Conservation (phyloP, 208 protist species). For the Crithidia expoeki region DNA sequence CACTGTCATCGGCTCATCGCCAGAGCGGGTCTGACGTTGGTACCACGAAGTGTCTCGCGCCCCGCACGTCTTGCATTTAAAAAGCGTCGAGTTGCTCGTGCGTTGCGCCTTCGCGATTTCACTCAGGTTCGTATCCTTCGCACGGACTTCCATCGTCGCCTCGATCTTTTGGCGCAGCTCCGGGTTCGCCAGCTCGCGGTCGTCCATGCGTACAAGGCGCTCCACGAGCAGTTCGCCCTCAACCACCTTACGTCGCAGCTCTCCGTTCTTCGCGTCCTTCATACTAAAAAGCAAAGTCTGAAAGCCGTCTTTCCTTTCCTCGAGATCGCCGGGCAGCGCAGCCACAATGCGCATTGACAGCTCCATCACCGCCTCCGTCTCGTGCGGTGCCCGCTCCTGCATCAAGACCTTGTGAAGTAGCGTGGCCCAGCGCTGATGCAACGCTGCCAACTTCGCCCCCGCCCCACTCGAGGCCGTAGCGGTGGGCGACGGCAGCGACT, state of each 20-base stretch:
- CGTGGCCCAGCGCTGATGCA: conserved; percentile 47
- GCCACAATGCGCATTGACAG: conserved; percentile 55
- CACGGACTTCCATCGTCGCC: conserved; percentile 63
- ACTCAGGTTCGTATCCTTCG: conserved; percentile 81
- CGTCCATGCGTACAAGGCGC: conserved; percentile 66
- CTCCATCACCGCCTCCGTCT: conserved; percentile 35
- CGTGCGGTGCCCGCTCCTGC: conserved; percentile 39
- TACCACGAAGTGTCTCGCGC: conserved; percentile 88
- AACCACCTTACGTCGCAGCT: conserved; percentile 60
- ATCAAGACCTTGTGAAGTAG: conserved; percentile 49
- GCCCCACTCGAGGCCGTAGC: background rate
- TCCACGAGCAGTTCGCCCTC: conserved; percentile 72
- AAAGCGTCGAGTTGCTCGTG: conserved; percentile 79
- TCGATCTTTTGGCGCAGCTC: conserved; percentile 69
- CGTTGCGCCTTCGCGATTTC: conserved; percentile 72
- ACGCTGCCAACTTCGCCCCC: conserved; percentile 15
- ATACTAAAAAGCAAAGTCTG: conserved; percentile 72
- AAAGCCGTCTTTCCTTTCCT: conserved; percentile 64
- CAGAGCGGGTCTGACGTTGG: conserved; percentile 97
- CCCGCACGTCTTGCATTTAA: conserved; percentile 87
- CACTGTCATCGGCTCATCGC: conserved; percentile 98
- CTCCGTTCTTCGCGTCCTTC: conserved; percentile 70
- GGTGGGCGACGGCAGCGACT: background rate
- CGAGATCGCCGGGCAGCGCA: conserved; percentile 56
- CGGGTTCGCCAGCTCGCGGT: conserved; percentile 82